Evolutionary conservation across 2,329 filamentous ascomycete genomes (phyloP).

Genomic region (Hymenotorrendiella dingleyae): DNA sequence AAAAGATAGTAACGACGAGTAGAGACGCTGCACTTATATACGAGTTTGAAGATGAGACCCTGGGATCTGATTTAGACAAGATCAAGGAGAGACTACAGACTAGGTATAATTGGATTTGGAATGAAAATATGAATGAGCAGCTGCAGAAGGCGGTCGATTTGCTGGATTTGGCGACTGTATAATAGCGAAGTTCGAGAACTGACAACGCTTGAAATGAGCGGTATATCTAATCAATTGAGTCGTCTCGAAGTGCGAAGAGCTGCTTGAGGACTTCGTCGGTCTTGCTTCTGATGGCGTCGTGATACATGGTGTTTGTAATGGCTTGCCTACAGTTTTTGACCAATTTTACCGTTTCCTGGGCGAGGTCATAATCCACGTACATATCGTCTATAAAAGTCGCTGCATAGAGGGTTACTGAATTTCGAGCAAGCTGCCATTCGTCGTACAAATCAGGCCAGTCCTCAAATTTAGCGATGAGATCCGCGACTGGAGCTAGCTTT

Average conservation of each 20-base stretch:
- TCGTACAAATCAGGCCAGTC: conserved; percentile 78
- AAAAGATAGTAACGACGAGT: conserved; percentile 28
- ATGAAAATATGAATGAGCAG: conserved; percentile 30
- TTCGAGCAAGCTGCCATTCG: conserved; percentile 62
- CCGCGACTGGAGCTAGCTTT: conserved; percentile 61
- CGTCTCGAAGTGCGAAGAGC: conserved; percentile 71
- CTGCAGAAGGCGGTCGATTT: conserved; percentile 35
- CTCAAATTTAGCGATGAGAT: conserved; percentile 60
- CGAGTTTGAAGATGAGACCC: conserved; percentile 37
- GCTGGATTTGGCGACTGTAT: too few relatives aligned
- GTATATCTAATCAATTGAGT: conserved; percentile 53
- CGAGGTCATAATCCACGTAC: conserved; percentile 78
- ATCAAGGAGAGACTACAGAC: conserved; percentile 33
- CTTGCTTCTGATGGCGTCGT: conserved; percentile 71
- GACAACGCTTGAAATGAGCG: too few relatives aligned
- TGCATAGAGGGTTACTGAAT: conserved; percentile 80
- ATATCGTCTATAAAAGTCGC: conserved; percentile 82
- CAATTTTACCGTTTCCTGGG: conserved; percentile 64
- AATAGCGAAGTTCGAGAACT: too few relatives aligned
- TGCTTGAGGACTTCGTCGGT: conserved; percentile 71
- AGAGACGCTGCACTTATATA: conserved; percentile 32
- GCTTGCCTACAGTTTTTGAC: conserved; percentile 76
- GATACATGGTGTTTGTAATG: conserved; percentile 82
- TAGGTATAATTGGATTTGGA: conserved; percentile 34
- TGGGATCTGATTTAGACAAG: conserved; percentile 32